phyloP scores from a whole-genome alignment of 805 yeast genomes.

The Metschnikowia reukaufii region DNA sequence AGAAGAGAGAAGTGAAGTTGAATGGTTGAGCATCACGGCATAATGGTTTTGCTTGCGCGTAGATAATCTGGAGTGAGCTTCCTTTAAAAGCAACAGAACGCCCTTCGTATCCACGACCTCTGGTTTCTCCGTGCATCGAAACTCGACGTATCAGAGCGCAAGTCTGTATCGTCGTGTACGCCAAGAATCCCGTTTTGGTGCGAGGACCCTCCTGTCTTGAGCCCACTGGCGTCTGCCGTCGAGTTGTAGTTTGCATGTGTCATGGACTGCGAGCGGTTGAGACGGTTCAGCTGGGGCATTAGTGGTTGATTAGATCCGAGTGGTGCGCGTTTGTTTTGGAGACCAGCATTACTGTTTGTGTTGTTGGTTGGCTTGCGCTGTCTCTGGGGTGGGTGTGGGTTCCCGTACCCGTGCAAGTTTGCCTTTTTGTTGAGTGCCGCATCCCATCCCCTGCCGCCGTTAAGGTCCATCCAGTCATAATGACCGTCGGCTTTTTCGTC shows the following conservation, averaged over 20 bases:
- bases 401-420: slow-evolving; percentile 93
- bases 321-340: slow-evolving; percentile 13
- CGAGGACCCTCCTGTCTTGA: slow-evolving; percentile 5
- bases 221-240: slow-evolving; percentile 11
- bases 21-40: neutral
- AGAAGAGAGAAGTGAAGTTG: slow-evolving; percentile 5
- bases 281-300: slow-evolving; percentile 16
- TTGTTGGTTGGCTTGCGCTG: slow-evolving; percentile 23
- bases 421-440: slow-evolving; percentile 85
- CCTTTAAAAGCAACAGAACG: slow-evolving; percentile 17
- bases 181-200: slow-evolving; percentile 35
- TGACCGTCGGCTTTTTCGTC: slow-evolving; percentile 79
- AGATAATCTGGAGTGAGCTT: no score
- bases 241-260: slow-evolving; percentile 19
- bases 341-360: slow-evolving; percentile 13
- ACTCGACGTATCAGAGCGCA: slow-evolving; percentile 41
- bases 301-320: slow-evolving; percentile 16
- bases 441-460: slow-evolving; percentile 97
- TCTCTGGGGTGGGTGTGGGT: slow-evolving; percentile 70
- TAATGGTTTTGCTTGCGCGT: neutral
- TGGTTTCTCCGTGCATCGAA: slow-evolving; percentile 22
- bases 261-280: slow-evolving; percentile 19
- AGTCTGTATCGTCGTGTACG: slow-evolving; percentile 37
- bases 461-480: slow-evolving; percentile 97
- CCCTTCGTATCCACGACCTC: slow-evolving; percentile 18